Percentiles rank a stretch among this genome's conserved stretches.
Evolutionary conservation across 345 rosid species (phyloP).

Genomic region (Gossypium anomalum): DNA sequence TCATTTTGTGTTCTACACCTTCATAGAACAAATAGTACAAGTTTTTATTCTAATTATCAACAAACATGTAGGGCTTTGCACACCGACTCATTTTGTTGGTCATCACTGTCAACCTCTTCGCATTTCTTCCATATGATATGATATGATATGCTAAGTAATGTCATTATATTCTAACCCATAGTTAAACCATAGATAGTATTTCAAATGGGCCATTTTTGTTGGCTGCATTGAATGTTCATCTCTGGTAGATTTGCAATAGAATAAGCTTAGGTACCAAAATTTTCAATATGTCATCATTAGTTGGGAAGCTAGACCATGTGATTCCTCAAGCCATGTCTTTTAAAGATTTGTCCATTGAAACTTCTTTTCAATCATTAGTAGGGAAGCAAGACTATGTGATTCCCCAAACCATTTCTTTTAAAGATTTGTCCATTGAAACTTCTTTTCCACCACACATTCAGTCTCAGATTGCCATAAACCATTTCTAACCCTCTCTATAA

Average conservation of each 20-base stretch:
- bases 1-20: background rate
- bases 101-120: background rate
- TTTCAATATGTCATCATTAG: too few relatives aligned
- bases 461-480: background rate
- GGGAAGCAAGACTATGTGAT: background rate
- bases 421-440: background rate
- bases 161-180: background rate
- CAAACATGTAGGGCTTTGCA: background rate
- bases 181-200: background rate
- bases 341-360: background rate
- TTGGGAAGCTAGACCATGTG: background rate
- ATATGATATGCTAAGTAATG: background rate
- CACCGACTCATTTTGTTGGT: background rate
- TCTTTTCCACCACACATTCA: background rate
- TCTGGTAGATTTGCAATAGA: too few relatives aligned
- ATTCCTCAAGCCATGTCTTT: background rate
- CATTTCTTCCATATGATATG: background rate
- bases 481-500: background rate
- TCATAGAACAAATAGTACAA: background rate
- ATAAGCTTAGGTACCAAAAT: too few relatives aligned
- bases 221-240: background rate
- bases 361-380: background rate
- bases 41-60: background rate
- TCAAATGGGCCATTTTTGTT: background rate
- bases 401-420: background rate